These are phyloP conservation scores for Aspergillus awamori DNA, from an alignment of 2,329 filamentous ascomycete genomes.

Conservation along the genomic window DNA sequence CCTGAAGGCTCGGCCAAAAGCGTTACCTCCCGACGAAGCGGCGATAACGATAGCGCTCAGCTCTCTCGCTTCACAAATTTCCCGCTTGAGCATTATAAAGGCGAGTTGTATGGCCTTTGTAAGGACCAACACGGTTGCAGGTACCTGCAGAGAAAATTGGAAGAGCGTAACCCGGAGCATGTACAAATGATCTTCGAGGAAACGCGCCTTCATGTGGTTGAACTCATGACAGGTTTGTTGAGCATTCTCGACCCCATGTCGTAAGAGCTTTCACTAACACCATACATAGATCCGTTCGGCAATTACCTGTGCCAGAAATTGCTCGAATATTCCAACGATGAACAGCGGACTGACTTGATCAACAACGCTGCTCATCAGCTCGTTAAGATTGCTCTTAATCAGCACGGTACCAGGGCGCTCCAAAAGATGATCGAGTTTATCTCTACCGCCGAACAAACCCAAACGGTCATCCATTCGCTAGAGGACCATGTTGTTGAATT, in stretches of 20 bases:
- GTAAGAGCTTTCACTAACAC: conserved; percentile 25
- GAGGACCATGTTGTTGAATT: conserved; percentile 84
- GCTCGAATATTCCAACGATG: conserved; percentile 90
- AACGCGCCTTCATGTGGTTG: conserved; percentile 89
- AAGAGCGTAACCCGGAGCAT: conserved; percentile 81
- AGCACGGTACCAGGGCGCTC: conserved; percentile 92
- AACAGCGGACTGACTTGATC: conserved; percentile 90
- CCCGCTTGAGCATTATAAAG: conserved; percentile 75
- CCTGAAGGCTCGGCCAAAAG: conserved; percentile 76
- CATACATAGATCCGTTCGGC: conserved; percentile 77
- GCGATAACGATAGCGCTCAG: conserved; percentile 55
- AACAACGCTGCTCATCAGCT: conserved; percentile 85
- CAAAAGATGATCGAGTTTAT: conserved; percentile 99
- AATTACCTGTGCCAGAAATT: conserved; percentile 99
- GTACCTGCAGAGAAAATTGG: conserved; percentile 94
- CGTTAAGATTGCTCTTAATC: conserved; percentile 91
- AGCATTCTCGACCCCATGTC: not conserved
- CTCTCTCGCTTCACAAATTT: conserved; percentile 81
- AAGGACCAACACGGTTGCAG: conserved; percentile 98
- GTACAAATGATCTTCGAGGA: conserved; percentile 93
- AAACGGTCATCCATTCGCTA: conserved; percentile 84
- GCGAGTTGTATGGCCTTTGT: conserved; percentile 86
- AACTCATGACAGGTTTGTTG: conserved; percentile 81
- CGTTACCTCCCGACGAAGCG: conserved; percentile 64
- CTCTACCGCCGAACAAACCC: conserved; percentile 79